These are phyloP conservation scores for Prunus mira DNA, from an alignment of 306 rosid genomes.

Conservation along the genomic window DNA sequence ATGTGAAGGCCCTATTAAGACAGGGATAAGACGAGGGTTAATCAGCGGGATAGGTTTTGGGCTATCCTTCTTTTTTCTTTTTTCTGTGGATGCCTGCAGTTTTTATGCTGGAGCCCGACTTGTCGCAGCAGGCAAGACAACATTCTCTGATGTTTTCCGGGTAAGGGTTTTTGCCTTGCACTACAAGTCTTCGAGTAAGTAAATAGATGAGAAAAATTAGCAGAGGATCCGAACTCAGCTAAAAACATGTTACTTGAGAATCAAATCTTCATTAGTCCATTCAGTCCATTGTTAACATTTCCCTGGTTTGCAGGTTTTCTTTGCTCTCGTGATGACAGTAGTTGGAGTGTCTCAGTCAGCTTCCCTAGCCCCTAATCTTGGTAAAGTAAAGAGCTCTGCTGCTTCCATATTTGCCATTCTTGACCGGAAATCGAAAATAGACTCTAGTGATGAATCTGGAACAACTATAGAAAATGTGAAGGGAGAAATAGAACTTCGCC, in stretches of 20 bases:
- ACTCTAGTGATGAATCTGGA: constrained; percentile 40
- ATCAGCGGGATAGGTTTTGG: constrained; percentile 56
- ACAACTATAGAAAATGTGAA: constrained; percentile 24
- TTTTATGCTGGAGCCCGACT: constrained; percentile 67
- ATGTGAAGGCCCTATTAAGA: constrained; percentile 53
- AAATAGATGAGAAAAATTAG: no score
- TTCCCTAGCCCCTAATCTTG: constrained; percentile 37
- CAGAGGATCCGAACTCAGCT: neutral
- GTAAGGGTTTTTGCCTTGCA: constrained; percentile 16
- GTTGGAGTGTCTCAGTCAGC: constrained; percentile 36
- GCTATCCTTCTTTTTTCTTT: constrained; percentile 50
- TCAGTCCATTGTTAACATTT: neutral
- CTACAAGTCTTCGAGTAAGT: neutral
- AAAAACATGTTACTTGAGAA: neutral
- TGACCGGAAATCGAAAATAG: constrained; percentile 36
- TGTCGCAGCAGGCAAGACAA: constrained; percentile 37
- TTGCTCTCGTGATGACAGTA: constrained; percentile 42
- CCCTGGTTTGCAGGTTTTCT: constrained; percentile 38
- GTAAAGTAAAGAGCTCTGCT: constrained; percentile 38
- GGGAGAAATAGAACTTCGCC: constrained; percentile 38
- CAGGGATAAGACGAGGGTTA: constrained; percentile 48
- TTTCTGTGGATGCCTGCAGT: constrained; percentile 39
- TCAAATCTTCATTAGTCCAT: neutral
- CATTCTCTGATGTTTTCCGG: constrained; percentile 50
- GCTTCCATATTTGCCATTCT: constrained; percentile 39